phyloP scores from a whole-genome alignment of 140 eudicot genomes.

The Oenanthe javanica region DNA sequence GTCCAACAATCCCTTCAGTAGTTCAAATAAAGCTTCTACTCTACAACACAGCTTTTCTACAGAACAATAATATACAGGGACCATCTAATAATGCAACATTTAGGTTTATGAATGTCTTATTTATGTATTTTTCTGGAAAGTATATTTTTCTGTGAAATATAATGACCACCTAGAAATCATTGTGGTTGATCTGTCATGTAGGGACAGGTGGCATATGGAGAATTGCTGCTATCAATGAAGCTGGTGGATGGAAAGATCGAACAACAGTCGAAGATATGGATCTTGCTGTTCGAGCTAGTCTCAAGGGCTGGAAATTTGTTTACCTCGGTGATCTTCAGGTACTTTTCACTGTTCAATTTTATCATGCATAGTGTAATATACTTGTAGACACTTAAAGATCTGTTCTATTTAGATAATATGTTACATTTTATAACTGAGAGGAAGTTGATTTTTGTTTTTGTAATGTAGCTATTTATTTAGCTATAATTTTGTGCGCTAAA shows the following conservation, averaged over 20 bases:
- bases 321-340: slow-evolving; percentile 99
- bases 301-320: slow-evolving; percentile 88
- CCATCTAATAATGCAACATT: not conserved
- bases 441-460: not conserved
- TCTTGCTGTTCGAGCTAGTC: slow-evolving; percentile 96
- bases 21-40: not conserved
- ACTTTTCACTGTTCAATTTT: not conserved
- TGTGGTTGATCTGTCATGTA: slow-evolving; percentile 13
- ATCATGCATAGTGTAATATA: not conserved
- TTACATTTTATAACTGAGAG: not conserved
- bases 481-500: not conserved
- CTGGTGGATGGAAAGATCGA: slow-evolving; percentile 98
- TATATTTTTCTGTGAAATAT: not conserved
- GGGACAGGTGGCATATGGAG: slow-evolving; percentile 99
- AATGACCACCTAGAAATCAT: not conserved
- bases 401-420: not conserved
- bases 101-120: not conserved
- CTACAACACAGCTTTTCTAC: not conserved
- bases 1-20: not conserved
- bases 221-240: slow-evolving; percentile 84
- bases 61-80: not conserved
- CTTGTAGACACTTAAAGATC: not conserved
- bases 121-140: not conserved
- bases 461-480: not conserved
- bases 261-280: slow-evolving; percentile 99